Evolutionary conservation across 495 filamentous ascomycete species (phyloP).

Genomic region (Schizothecium vesticola): DNA sequence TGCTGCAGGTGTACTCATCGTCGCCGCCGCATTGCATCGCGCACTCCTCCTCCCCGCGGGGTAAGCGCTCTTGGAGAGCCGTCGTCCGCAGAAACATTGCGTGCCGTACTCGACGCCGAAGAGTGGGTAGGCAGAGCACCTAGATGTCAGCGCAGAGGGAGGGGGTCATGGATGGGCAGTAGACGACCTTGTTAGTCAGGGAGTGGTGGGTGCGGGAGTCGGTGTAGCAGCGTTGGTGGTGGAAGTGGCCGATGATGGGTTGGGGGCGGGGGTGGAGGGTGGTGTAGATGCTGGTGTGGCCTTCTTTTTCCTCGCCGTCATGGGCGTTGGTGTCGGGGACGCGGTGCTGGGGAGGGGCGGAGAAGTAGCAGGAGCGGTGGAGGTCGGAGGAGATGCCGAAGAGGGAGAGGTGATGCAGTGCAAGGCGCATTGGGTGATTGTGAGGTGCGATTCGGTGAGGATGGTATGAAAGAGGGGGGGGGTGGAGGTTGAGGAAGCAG

Average conservation of each 20-base stretch:
- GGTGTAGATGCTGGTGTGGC: neutral
- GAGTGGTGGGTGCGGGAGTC: neutral
- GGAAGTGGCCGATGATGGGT: neutral
- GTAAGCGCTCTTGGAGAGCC: neutral
- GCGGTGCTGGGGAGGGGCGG: neutral
- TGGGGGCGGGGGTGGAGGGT: neutral
- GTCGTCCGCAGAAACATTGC: constrained; percentile 9
- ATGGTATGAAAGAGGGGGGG: neutral
- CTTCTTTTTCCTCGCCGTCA: neutral
- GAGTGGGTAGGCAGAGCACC: constrained; percentile 1
- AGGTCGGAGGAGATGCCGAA: neutral
- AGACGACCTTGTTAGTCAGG: constrained; percentile 1
- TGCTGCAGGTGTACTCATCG: neutral
- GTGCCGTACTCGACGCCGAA: constrained; percentile 13
- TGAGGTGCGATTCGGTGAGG: neutral
- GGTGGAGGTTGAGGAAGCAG: neutral
- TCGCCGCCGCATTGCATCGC: constrained; percentile 1
- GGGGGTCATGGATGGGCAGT: neutral
- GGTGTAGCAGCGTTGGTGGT: constrained; percentile 4
- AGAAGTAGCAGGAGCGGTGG: neutral
- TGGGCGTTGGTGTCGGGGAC: neutral
- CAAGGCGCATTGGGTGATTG: neutral
- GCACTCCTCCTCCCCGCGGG: neutral
- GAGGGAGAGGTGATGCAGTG: neutral
- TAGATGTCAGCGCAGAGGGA: neutral